A percentile compares a stretch with the other conserved stretches of the same genome.
Evolutionary conservation across 2,329 filamentous ascomycete species (phyloP).

Genomic region (Chaetomium sp.): DNA sequence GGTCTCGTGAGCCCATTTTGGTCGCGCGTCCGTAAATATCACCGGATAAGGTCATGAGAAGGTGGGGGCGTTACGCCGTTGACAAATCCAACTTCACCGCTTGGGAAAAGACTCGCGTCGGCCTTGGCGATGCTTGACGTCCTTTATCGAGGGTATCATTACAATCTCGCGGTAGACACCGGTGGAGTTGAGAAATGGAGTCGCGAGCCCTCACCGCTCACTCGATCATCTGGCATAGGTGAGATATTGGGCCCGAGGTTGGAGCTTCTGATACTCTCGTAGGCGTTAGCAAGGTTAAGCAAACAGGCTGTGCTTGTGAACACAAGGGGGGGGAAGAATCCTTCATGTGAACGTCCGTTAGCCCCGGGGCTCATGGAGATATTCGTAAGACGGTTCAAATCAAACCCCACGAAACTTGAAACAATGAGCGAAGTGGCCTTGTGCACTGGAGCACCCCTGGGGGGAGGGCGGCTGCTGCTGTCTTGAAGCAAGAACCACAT

Average conservation of each 20-base stretch:
- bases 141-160: not conserved
- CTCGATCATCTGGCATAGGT: not conserved
- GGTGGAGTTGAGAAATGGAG: not conserved
- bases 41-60: no score
- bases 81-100: not conserved
- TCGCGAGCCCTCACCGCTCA: not conserved
- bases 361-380: no score
- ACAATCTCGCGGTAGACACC: not conserved
- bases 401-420: not conserved
- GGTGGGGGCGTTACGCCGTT: no score
- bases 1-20: not conserved
- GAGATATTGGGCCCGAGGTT: no score
- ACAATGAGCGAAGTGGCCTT: not conserved
- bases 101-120: not conserved
- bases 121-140: not conserved
- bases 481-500: not conserved
- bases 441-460: not conserved
- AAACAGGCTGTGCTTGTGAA: no score
- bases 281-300: no score
- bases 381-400: no score
- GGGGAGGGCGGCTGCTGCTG: slow-evolving; percentile 1
- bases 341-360: no score
- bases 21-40: not conserved
- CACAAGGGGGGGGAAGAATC: no score
- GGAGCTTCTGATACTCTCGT: no score